A percentile compares a stretch with the other conserved stretches of the same genome.
phyloP scores from a whole-genome alignment of 768 basidiomycete genomes.

The Arthromyces matolae region DNA sequence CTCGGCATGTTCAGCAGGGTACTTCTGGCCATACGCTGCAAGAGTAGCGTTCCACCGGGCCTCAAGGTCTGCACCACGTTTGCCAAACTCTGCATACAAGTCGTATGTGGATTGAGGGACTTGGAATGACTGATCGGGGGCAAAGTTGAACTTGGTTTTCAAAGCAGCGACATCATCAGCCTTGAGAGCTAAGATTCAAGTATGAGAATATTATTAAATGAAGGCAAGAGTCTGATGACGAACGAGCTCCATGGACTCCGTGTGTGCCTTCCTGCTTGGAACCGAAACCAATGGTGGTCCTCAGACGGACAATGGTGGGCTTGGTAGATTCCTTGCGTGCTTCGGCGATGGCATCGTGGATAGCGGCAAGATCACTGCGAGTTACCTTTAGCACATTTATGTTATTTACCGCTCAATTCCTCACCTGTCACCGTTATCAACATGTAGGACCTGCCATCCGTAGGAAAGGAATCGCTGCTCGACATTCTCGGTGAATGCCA shows the following conservation, averaged over 20 bases:
- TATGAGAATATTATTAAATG: not conserved
- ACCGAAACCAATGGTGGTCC: constrained; percentile 91
- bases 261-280: constrained; percentile 92
- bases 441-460: constrained; percentile 90
- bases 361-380: constrained; percentile 67
- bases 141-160: constrained; percentile 83
- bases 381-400: not conserved
- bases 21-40: constrained; percentile 66
- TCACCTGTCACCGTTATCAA: constrained; percentile 76
- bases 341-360: constrained; percentile 74
- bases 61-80: constrained; percentile 73
- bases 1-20: constrained; percentile 82
- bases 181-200: constrained; percentile 67
- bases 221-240: constrained; percentile 31
- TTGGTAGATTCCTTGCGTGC: constrained; percentile 74
- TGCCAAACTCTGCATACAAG: constrained; percentile 60
- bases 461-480: constrained; percentile 84
- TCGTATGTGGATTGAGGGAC: constrained; percentile 73
- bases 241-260: constrained; percentile 91
- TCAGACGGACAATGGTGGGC: constrained; percentile 83
- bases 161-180: constrained; percentile 81
- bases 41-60: constrained; percentile 71
- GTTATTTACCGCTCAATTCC: constrained; percentile 12
- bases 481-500: constrained; percentile 94
- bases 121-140: constrained; percentile 71